phyloP scores from a whole-genome alignment of 805 yeast species.

The Metschnikowia drakensbergensis region DNA sequence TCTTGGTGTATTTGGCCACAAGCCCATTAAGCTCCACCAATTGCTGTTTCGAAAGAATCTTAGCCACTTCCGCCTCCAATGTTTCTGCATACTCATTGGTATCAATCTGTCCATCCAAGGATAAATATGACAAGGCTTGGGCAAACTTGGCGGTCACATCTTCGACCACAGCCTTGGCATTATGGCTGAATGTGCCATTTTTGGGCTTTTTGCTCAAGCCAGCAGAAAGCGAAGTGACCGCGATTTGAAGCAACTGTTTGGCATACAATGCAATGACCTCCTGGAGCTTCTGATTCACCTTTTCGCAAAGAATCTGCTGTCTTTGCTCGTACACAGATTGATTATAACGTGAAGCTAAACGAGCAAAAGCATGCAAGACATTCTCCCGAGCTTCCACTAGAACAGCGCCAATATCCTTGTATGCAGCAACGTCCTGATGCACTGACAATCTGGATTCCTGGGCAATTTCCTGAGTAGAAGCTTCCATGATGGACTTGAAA shows the following conservation, averaged over 20 bases:
- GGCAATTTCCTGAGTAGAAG: constrained; percentile 5
- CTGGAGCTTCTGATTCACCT: constrained; percentile 42
- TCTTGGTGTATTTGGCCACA: constrained; percentile 42
- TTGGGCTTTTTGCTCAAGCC: constrained; percentile 12
- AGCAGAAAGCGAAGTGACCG: constrained; percentile 10
- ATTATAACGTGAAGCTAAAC: constrained; percentile 72
- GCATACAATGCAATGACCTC: constrained; percentile 37
- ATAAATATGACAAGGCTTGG: constrained; percentile 18
- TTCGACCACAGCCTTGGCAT: constrained; percentile 10
- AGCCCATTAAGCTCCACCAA: constrained; percentile 30
- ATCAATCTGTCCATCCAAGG: constrained; percentile 27
- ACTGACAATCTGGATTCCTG: constrained; percentile 12
- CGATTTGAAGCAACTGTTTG: constrained; percentile 14
- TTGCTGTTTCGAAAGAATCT: constrained; percentile 36
- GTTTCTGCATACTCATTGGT: constrained; percentile 19
- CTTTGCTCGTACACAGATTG: constrained; percentile 63
- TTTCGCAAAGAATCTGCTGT: constrained; percentile 44
- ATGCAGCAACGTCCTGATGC: constrained; percentile 15
- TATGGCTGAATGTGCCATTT: constrained; percentile 10
- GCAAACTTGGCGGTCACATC: constrained; percentile 15
- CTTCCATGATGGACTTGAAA: constrained; percentile 14
- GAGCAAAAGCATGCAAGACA: constrained; percentile 56
- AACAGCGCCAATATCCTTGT: constrained; percentile 41
- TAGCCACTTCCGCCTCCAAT: constrained; percentile 12
- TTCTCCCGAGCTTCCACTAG: constrained; percentile 43